Percentiles rank a stretch among this genome's conserved stretches.
Evolutionary conservation across 768 basidiomycete genomes (phyloP).

Genomic region (Panaeolus papilionaceus): DNA sequence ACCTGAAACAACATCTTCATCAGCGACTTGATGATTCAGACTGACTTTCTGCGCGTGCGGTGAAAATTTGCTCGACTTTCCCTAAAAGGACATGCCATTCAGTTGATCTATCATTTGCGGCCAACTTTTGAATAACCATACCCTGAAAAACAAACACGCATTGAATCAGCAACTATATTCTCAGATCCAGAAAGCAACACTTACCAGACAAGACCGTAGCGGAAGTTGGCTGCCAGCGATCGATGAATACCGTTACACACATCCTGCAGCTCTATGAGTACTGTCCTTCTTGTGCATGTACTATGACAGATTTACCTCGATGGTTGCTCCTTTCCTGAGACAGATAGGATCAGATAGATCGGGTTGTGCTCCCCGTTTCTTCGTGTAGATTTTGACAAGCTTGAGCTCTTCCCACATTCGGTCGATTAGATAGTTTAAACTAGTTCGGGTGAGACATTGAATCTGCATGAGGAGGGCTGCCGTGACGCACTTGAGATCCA

Average conservation of each 20-base stretch:
- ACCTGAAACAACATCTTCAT: slow-evolving; percentile 92
- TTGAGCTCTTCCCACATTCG: slow-evolving; percentile 82
- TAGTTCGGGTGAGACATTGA: slow-evolving; percentile 33
- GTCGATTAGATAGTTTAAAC: slow-evolving; percentile 76
- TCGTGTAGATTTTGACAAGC: slow-evolving; percentile 93
- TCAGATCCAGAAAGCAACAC: slow-evolving; percentile 29
- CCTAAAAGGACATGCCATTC: slow-evolving; percentile 47
- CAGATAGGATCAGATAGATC: slow-evolving; percentile 93
- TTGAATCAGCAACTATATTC: neutral
- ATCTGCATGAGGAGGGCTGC: neutral
- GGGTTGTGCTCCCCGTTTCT: slow-evolving; percentile 94
- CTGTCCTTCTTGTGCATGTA: slow-evolving; percentile 3
- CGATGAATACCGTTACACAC: slow-evolving; percentile 95
- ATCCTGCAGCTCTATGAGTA: slow-evolving; percentile 46
- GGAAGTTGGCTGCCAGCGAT: slow-evolving; percentile 88
- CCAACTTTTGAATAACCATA: neutral
- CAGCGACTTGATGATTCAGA: slow-evolving; percentile 79
- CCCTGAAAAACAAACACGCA: neutral
- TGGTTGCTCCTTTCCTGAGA: slow-evolving; percentile 88
- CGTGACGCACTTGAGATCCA: slow-evolving; percentile 80
- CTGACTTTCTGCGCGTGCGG: slow-evolving; percentile 97
- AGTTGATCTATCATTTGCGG: neutral
- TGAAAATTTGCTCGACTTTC: slow-evolving; percentile 92
- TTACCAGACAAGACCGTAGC: slow-evolving; percentile 93
- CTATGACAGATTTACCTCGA: slow-evolving; percentile 63